These are phyloP conservation scores for Eucalyptus sp. DNA, from an alignment of 345 rosid species.

Conservation along the genomic window DNA sequence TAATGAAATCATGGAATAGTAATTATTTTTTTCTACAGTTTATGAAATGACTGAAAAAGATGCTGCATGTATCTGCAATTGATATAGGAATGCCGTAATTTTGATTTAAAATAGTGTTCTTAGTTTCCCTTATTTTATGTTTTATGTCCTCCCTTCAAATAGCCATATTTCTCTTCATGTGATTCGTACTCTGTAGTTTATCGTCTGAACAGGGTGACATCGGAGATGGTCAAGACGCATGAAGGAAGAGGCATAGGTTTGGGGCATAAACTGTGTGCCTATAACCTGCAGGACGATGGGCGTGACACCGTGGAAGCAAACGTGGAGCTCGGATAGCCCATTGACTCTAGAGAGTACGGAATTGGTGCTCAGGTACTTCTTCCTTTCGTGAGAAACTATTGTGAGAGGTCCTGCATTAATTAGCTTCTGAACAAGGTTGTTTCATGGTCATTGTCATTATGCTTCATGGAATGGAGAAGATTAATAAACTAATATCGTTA, in stretches of 20 bases:
- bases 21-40: not conserved
- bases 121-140: not conserved
- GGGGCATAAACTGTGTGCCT: not conserved
- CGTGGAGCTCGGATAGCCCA: constrained; percentile 69
- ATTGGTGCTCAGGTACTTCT: constrained; percentile 80
- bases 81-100: not conserved
- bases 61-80: not conserved
- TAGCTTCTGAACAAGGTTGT: not conserved
- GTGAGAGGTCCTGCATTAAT: not conserved
- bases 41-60: not conserved
- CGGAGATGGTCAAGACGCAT: not conserved
- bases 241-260: not conserved
- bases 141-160: not conserved
- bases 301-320: constrained; percentile 23
- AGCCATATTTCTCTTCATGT: not conserved
- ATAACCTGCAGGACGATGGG: not conserved
- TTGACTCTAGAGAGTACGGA: constrained; percentile 81
- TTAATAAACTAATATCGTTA: not conserved
- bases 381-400: not conserved
- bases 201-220: not conserved
- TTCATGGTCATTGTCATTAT: not conserved
- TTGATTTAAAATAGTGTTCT: not conserved
- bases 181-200: not conserved
- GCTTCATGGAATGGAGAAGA: not conserved
- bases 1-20: not conserved